These are phyloP conservation scores for Penicillium fimorum DNA, from an alignment of 495 filamentous ascomycete genomes.

Conservation along the genomic window DNA sequence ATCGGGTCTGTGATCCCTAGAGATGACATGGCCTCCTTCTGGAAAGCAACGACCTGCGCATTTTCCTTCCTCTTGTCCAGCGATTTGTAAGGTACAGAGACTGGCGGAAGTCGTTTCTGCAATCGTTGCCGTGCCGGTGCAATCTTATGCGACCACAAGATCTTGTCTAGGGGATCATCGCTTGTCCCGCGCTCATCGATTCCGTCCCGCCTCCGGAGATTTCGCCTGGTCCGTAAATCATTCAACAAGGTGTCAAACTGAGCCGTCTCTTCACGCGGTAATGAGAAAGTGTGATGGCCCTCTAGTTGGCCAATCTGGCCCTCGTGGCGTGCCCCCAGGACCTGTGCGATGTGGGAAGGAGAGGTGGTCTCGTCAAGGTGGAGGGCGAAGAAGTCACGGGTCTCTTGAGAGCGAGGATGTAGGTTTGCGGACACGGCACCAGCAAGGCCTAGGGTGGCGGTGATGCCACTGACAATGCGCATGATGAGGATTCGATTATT, in stretches of 20 bases:
- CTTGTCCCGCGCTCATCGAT: conserved; percentile 38
- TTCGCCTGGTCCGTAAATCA: conserved; percentile 55
- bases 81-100: conserved; percentile 18
- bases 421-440: conserved; percentile 41
- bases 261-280: conserved; percentile 50
- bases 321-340: conserved; percentile 77
- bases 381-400: conserved; percentile 87
- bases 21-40: conserved; percentile 57
- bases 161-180: conserved; percentile 63
- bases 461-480: conserved; percentile 40
- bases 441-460: conserved; percentile 38
- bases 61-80: conserved; percentile 29
- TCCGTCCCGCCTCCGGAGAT: conserved; percentile 47
- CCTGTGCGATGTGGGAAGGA: conserved; percentile 69
- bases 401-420: conserved; percentile 60
- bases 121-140: conserved; percentile 62
- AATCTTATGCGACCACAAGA: conserved; percentile 83
- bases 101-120: conserved; percentile 69
- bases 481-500: conserved; percentile 24
- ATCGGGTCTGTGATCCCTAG: conserved; percentile 85
- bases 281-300: conserved; percentile 83
- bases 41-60: conserved; percentile 51
- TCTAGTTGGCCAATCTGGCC: conserved; percentile 76
- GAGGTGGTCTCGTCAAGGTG: conserved; percentile 65
- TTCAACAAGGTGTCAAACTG: conserved; percentile 61